phyloP scores from a whole-genome alignment of 768 basidiomycete genomes.

The Rhodosporidiobolus odoratus region DNA sequence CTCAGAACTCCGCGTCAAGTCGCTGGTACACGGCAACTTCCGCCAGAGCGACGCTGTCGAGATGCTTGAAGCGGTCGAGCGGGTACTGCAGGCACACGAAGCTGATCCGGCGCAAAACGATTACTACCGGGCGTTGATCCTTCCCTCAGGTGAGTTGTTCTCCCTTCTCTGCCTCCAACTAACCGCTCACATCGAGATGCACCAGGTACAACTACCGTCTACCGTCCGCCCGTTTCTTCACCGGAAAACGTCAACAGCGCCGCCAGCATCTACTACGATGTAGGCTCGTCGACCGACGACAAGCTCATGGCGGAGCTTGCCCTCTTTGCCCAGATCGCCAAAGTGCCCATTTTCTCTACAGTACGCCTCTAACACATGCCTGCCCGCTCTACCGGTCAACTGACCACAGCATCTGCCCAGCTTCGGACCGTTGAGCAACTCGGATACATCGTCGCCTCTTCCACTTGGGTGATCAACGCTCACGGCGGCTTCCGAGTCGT shows the following conservation, averaged over 20 bases:
- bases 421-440: slow-evolving; percentile 54
- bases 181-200: neutral
- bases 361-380: slow-evolving; percentile 60
- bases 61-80: slow-evolving; percentile 69
- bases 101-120: slow-evolving; percentile 56
- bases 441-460: slow-evolving; percentile 71
- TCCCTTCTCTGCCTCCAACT: neutral
- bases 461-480: slow-evolving; percentile 55
- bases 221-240: slow-evolving; percentile 66
- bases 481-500: slow-evolving; percentile 72
- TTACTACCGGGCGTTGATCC: slow-evolving; percentile 18
- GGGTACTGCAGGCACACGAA: slow-evolving; percentile 56
- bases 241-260: slow-evolving; percentile 81
- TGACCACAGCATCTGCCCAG: slow-evolving; percentile 47
- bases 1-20: slow-evolving; percentile 61
- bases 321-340: slow-evolving; percentile 74
- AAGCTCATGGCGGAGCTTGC: slow-evolving; percentile 62
- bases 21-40: slow-evolving; percentile 77
- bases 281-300: slow-evolving; percentile 63
- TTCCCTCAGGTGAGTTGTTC: slow-evolving; percentile 49
- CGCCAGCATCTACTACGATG: slow-evolving; percentile 57
- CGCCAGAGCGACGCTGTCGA: slow-evolving; percentile 57
- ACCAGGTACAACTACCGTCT: slow-evolving; percentile 55
- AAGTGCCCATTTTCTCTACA: slow-evolving; percentile 82
- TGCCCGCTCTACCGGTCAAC: neutral